Percentiles rank a stretch among this genome's conserved stretches.
Evolutionary conservation across 2,329 filamentous ascomycete genomes (phyloP).

Genomic region (Apiospora sp.): DNA sequence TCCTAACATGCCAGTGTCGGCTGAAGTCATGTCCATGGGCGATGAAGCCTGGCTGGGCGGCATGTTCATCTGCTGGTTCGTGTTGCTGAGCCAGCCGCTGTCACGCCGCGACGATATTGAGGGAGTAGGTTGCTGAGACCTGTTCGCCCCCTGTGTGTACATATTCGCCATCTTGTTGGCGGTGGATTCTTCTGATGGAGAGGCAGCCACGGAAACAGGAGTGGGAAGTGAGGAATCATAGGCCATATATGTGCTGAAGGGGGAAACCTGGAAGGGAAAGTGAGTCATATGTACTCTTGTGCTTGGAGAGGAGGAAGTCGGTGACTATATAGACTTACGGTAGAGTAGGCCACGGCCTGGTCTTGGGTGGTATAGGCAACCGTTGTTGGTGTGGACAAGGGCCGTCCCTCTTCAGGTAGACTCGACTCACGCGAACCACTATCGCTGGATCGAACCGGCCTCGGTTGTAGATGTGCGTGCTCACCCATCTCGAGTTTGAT

Average conservation of each 20-base stretch:
- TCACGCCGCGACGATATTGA: slow-evolving; percentile 52
- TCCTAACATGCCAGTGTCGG: slow-evolving; percentile 48
- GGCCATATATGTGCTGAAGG: slow-evolving; percentile 38
- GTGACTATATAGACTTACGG: slow-evolving; percentile 35
- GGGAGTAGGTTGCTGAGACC: slow-evolving; percentile 56
- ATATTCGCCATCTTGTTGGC: slow-evolving; percentile 48
- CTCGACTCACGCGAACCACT: slow-evolving; percentile 33
- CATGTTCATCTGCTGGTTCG: slow-evolving; percentile 50
- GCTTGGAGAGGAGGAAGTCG: not conserved
- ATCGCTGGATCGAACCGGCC: slow-evolving; percentile 36
- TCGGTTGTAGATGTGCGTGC: slow-evolving; percentile 34
- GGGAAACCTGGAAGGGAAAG: slow-evolving; percentile 39
- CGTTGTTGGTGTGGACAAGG: slow-evolving; percentile 34
- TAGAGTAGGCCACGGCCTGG: slow-evolving; percentile 37
- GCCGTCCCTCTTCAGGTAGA: slow-evolving; percentile 33
- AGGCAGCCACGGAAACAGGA: slow-evolving; percentile 58
- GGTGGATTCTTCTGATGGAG: slow-evolving; percentile 53
- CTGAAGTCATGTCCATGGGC: slow-evolving; percentile 50
- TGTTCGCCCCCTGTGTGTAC: slow-evolving; percentile 49
- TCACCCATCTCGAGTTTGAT: slow-evolving; percentile 36
- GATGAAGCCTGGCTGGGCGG: slow-evolving; percentile 53
- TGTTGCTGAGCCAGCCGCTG: slow-evolving; percentile 51
- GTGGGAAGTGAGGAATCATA: slow-evolving; percentile 47
- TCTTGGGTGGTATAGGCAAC: slow-evolving; percentile 39
- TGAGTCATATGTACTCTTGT: not conserved